These are phyloP conservation scores for Biscutella laevigata DNA, from an alignment of 441 rosid species.

Conservation along the genomic window DNA sequence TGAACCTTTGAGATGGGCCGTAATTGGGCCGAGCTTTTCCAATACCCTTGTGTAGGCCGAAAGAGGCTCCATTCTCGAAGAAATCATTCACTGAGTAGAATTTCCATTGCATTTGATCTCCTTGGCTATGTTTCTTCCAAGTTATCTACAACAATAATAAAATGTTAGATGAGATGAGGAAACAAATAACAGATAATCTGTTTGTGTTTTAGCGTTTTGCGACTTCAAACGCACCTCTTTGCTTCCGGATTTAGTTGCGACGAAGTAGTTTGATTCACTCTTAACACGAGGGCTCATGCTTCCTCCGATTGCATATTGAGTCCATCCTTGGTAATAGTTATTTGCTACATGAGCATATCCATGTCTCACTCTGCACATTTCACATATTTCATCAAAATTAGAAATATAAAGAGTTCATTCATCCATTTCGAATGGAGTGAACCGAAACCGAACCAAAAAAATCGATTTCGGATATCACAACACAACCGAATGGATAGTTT, in stretches of 20 bases:
- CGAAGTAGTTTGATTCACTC: slow-evolving; percentile 66
- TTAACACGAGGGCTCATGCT: slow-evolving; percentile 73
- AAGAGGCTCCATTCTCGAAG: slow-evolving; percentile 63
- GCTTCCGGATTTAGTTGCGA: slow-evolving; percentile 43
- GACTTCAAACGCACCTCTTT: slow-evolving; percentile 40
- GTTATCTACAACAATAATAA: slow-evolving; percentile 36
- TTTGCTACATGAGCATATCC: slow-evolving; percentile 73
- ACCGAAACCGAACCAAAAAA: too few species aligned
- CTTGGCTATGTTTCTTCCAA: slow-evolving; percentile 41
- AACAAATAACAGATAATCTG: too few species aligned
- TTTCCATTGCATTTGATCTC: slow-evolving; percentile 34
- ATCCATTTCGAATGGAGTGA: too few species aligned
- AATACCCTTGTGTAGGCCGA: slow-evolving; percentile 28
- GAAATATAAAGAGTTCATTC: too few species aligned
- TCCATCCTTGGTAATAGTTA: slow-evolving; percentile 74
- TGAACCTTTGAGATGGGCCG: slow-evolving; percentile 18
- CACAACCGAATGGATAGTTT: too few species aligned
- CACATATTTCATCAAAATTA: too few species aligned
- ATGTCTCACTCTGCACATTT: slow-evolving; percentile 41
- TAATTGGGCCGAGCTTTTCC: slow-evolving; percentile 29
- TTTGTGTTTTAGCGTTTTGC: not conserved
- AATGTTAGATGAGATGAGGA: not conserved
- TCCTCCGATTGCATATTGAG: slow-evolving; percentile 77
- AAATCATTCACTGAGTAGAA: slow-evolving; percentile 53
- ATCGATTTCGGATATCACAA: too few species aligned